Conservation (phyloP, 345 rosid genomes). For the Lumnitzera littorea region DNA sequence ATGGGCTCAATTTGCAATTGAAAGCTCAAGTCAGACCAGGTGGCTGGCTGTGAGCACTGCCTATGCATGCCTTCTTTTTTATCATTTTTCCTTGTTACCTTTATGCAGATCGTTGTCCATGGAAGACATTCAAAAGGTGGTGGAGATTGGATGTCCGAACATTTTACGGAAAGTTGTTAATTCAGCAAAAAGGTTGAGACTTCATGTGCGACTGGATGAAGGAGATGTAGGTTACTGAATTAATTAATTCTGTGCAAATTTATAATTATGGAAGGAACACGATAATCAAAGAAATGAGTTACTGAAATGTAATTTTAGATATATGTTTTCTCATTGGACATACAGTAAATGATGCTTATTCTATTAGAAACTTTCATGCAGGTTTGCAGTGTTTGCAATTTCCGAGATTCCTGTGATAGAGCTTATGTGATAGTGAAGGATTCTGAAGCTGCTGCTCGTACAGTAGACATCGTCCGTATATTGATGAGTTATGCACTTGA, state of each 20-base stretch:
- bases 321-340: background rate
- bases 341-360: slow-evolving; percentile 5
- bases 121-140: slow-evolving; percentile 50
- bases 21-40: too few relatives aligned
- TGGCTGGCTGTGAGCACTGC: too few relatives aligned
- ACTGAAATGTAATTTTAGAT: too few relatives aligned
- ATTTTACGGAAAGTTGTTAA: slow-evolving; percentile 67
- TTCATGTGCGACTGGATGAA: slow-evolving; percentile 53
- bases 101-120: slow-evolving; percentile 53
- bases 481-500: slow-evolving; percentile 65
- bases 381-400: slow-evolving; percentile 82
- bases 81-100: slow-evolving; percentile 2
- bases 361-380: slow-evolving; percentile 17
- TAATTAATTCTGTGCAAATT: background rate
- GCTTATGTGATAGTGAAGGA: slow-evolving; percentile 71
- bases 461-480: slow-evolving; percentile 76
- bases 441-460: slow-evolving; percentile 64
- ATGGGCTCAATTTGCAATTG: too few relatives aligned
- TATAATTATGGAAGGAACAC: background rate
- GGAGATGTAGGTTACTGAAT: slow-evolving; percentile 52
- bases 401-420: slow-evolving; percentile 82
- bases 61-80: too few relatives aligned
- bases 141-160: slow-evolving; percentile 81
- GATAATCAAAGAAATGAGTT: too few relatives aligned
- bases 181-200: slow-evolving; percentile 86